Evolutionary conservation across 2,329 filamentous ascomycete species (phyloP).

Genomic region (Cadophora sp.): DNA sequence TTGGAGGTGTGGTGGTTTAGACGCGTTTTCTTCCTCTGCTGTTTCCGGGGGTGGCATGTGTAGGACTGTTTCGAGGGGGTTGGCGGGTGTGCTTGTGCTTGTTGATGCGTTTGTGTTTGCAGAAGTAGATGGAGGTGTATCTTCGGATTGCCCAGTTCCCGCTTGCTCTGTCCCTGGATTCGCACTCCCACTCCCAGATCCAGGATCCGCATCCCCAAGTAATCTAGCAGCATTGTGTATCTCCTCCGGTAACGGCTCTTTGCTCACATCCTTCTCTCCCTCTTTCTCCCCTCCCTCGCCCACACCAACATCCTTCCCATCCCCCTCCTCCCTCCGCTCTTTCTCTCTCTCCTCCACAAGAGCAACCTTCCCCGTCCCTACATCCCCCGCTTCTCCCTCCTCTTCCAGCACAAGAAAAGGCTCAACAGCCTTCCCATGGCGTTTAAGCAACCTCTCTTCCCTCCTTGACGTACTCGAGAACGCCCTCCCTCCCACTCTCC

Average conservation of each 20-base stretch:
- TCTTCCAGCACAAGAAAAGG: conserved; percentile 48
- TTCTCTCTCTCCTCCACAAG: conserved; percentile 25
- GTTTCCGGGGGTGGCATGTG: conserved; percentile 54
- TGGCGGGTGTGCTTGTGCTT: neutral
- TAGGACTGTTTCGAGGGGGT: conserved; percentile 56
- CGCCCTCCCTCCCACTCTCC: neutral
- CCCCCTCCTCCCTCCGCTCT: conserved; percentile 18
- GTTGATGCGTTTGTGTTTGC: neutral
- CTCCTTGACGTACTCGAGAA: conserved; percentile 49
- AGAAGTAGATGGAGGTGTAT: neutral
- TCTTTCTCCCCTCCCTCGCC: conserved; percentile 16
- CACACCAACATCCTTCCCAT: conserved; percentile 11
- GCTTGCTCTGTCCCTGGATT: conserved; percentile 13
- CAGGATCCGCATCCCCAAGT: conserved; percentile 37
- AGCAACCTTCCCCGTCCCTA: conserved; percentile 33
- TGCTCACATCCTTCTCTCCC: conserved; percentile 13
- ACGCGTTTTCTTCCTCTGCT: conserved; percentile 47
- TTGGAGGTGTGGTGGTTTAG: conserved; percentile 70
- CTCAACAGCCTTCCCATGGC: conserved; percentile 68
- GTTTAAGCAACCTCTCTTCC: conserved; percentile 56
- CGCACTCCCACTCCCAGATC: neutral
- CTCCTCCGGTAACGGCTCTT: conserved; percentile 40
- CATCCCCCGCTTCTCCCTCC: conserved; percentile 40
- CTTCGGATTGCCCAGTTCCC: neutral
- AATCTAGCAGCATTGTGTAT: conserved; percentile 36